Evolutionary conservation across 1,284 basidiomycete genomes (phyloP), one percentile per base, ranked within the genome.

Genomic region (Coriolopsis trogii): DNA sequence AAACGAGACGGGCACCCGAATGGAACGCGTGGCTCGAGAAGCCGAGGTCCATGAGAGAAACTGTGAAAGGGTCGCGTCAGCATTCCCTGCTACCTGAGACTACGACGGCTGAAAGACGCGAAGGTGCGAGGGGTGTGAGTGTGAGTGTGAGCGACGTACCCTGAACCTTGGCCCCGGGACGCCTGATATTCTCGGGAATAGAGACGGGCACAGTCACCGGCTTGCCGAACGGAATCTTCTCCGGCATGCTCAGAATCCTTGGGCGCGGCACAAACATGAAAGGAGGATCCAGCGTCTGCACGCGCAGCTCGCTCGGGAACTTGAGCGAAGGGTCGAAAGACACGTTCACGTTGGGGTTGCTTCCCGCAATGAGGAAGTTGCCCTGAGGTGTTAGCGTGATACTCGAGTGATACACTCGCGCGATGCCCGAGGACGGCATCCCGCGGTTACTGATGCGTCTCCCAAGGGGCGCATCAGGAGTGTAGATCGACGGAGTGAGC

Each of bases 401-500:
- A 18, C 63, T 65, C 3, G 75, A 77, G 55, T 79, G 77, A 55
- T 79, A 79, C 59, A 77, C 46, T 8, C 76, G 67, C 4, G 74
- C 61, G 46, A 79, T 75, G 41, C 72, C 67, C 0, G 76, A 74
- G 3, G 70, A 69, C n/a, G 77, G 76, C 58, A 84, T 69, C 10
- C 73, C 75, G 15, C 67, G 63, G 41, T 70, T 73, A 41, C 72
- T 71, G 63, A 84, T 75, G 25, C 82, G 73, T 48, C 65, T 59
- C 15, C 81, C 80, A 3, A 70, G 52, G 1, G 74, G 74, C n/a
- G 72, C 72, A 33, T 50, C 48, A 1, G 81, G 81, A 21, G 77
- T 76, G 64, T 82, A 85, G 2, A 85, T 55, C 10, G 77, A 70
- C 3, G 82, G 81, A 8, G 70, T 70, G 58, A 78, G 66, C 49